A percentile compares a stretch with the other conserved stretches of the same genome.
Conservation (phyloP, 306 rosid genomes). For the Gynostemma pentaphyllum region DNA sequence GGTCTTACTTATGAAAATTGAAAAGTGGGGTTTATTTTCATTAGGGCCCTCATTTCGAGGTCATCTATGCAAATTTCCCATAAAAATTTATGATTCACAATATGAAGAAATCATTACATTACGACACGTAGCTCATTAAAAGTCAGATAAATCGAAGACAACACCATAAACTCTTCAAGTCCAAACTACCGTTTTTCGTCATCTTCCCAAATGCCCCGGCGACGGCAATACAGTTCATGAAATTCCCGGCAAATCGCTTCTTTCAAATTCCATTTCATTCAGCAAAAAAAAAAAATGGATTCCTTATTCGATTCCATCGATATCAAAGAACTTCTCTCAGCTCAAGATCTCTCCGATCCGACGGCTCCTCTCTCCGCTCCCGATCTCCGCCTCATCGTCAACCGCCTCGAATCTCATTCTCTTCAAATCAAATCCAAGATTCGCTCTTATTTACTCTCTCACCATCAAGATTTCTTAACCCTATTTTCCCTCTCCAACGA, state of each 20-base stretch:
- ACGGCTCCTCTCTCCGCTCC: slow-evolving; percentile 81
- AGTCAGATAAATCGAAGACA: too few species aligned
- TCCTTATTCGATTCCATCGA: slow-evolving; percentile 62
- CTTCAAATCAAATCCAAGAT: slow-evolving; percentile 66
- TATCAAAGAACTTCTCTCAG: slow-evolving; percentile 75
- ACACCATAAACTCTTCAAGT: neutral
- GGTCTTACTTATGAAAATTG: too few species aligned
- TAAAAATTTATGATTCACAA: too few species aligned
- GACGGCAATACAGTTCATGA: neutral
- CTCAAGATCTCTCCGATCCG: slow-evolving; percentile 75
- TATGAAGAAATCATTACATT: too few species aligned
- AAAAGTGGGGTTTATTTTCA: too few species aligned
- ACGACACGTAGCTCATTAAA: too few species aligned
- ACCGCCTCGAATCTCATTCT: slow-evolving; percentile 91
- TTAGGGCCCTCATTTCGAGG: too few species aligned
- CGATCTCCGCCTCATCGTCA: slow-evolving; percentile 89
- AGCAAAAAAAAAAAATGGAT: slow-evolving; percentile 67
- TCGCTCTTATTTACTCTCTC: slow-evolving; percentile 58
- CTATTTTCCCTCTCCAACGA: slow-evolving; percentile 68
- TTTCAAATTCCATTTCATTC: slow-evolving; percentile 1
- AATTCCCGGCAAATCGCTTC: neutral
- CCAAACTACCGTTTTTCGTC: neutral
- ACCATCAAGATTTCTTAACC: slow-evolving; percentile 53
- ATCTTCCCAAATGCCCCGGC: neutral
- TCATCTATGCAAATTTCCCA: too few species aligned